phyloP scores from a whole-genome alignment of 75 land plant genomes.

The Pinus albicaulis region DNA sequence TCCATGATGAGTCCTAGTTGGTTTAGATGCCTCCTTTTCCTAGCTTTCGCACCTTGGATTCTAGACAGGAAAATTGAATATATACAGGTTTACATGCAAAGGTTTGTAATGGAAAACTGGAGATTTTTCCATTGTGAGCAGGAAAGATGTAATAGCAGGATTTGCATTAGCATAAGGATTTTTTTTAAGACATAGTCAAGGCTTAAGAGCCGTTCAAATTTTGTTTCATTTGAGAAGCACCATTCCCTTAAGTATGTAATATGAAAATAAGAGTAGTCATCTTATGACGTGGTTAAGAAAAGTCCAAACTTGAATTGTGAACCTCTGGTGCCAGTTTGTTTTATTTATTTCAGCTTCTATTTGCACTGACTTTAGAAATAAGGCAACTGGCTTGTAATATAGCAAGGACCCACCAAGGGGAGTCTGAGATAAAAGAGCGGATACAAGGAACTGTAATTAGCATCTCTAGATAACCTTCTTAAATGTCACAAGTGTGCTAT shows the following conservation, averaged over 20 bases:
- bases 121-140: background rate
- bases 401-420: background rate
- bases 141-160: background rate
- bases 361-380: too few relatives aligned
- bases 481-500: background rate
- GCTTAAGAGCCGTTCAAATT: background rate
- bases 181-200: background rate
- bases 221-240: background rate
- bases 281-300: too few relatives aligned
- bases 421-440: background rate
- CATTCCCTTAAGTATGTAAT: background rate
- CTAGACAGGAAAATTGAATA: background rate
- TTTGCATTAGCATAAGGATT: background rate
- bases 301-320: background rate
- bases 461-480: background rate
- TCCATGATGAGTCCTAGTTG: background rate
- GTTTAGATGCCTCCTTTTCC: background rate
- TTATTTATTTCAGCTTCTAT: background rate
- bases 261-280: too few relatives aligned
- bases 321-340: background rate
- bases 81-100: background rate
- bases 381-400: background rate
- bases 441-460: background rate
- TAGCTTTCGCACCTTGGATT: background rate
- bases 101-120: background rate